Evolutionary conservation across 2,329 filamentous ascomycete genomes (phyloP), one percentile per base, ranked within the genome.

Genomic region (Diplodia seriata): DNA sequence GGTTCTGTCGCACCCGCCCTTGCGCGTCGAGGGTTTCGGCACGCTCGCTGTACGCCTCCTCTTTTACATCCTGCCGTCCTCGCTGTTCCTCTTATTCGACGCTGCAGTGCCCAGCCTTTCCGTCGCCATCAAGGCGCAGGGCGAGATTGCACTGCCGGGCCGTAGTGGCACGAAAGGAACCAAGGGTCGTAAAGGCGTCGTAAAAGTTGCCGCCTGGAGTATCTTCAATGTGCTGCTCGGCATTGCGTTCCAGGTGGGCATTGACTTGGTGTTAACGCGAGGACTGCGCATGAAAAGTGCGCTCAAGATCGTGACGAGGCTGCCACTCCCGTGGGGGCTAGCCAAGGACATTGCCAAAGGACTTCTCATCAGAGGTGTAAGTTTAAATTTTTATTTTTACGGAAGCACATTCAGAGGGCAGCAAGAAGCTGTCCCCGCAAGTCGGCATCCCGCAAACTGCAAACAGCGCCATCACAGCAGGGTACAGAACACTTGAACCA

Each of bases 11-110:
- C 91, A 96, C 73, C 85, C 90, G 0, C 89, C 91, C 0, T 82
- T 95, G 18, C 86, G 87, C 68, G 87, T 97, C 68, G 92, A 97
- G 77, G 77, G 95, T 1, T 82, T 91, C 64, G 91, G 89, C 67
- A 89, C 90, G 0, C 77, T 92, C 5, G 85, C 86, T 29, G 82
- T 93, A 59, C 89, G 91, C 51, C 68, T 89, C 11, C 71, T 91
- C 4, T 88, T 94, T 74, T 96, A 89, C 80, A 81, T 95, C 2
- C 65, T 91, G 0, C 93, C 93, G 0, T 91, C 92, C 0, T 76
- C 91, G 0, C 69, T 90, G 14, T 93, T 93, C 73, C 86, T 95
- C 1, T 74, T 89, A 3, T 90, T 97, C 75, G 93, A 97, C 76
- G 82, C 86, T 2, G 76, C 87, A 1, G 73, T 93, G 0, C 93